These are phyloP conservation scores for Arthrocladium fulminans DNA, from an alignment of 2,329 filamentous ascomycete species.

Conservation along the genomic window DNA sequence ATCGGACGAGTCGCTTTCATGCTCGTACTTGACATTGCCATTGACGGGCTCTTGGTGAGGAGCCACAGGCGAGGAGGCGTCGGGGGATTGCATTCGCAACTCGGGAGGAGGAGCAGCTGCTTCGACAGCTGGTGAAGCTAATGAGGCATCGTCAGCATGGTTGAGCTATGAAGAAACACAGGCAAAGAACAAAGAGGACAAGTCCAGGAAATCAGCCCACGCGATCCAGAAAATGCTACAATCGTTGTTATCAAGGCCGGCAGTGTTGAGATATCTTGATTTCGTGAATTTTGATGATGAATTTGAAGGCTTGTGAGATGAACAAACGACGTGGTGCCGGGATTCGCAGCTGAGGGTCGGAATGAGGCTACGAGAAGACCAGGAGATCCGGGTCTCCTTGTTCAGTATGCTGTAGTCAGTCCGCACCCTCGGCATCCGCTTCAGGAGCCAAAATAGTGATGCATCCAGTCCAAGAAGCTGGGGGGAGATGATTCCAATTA, in stretches of 20 bases:
- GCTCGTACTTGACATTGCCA: conserved; percentile 43
- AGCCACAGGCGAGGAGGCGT: conserved; percentile 49
- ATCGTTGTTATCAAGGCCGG: too few species aligned
- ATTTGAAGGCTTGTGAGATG: conserved; percentile 16
- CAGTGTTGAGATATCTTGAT: conserved; percentile 5
- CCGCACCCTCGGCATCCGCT: not conserved
- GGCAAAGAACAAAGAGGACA: conserved; percentile 6
- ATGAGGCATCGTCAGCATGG: conserved; percentile 22
- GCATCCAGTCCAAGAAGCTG: not conserved
- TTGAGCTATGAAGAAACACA: conserved; percentile 10
- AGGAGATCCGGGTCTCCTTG: not conserved
- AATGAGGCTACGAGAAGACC: not conserved
- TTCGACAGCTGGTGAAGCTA: conserved; percentile 18
- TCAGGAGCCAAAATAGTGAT: not conserved
- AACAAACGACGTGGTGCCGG: conserved; percentile 1
- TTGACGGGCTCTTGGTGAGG: conserved; percentile 40
- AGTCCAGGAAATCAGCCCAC: conserved; percentile 8
- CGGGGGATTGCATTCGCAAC: conserved; percentile 44
- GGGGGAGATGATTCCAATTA: not conserved
- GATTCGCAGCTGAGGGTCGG: not conserved
- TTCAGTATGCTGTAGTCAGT: not conserved
- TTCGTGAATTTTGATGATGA: conserved; percentile 16
- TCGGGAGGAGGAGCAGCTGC: conserved; percentile 15
- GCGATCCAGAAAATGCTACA: conserved; percentile 15
- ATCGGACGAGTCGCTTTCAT: conserved; percentile 71